Evolutionary conservation across 139 green algal species (phyloP), one percentile per base, ranked within the genome.

Genomic region (Penium margaritaceum): DNA sequence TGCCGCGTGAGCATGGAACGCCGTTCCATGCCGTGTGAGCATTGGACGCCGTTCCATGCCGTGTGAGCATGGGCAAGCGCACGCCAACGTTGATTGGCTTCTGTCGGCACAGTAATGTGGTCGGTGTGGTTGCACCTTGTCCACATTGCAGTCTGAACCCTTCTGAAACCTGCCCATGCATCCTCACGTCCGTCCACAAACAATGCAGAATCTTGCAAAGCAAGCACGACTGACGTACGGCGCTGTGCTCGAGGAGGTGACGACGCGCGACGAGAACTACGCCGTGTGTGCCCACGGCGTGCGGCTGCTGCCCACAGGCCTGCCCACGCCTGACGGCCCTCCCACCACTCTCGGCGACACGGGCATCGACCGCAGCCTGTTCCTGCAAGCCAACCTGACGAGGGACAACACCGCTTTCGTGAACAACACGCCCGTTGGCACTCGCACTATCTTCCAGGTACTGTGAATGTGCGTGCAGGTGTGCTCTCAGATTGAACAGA

Each of bases 261-360:
- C 70, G 17, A 89, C 84, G 2, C 81, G 83, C 33, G 90, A 93
- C 68, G 89, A 95, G 78, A 86, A 86, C 44, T 81, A 83, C 0
- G 77, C 83, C 57, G 14, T 82, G 14, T 78, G 70, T 41, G 43
- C 46, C 1, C 33, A 78, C 9, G 83, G 74, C 19, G 32, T 63
- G 17, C 64, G 72, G 27, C 30, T 71, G 33, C 44, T 77, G 17
- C 46, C 80, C 2, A 76, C 67, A 4, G 83, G 83, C 12, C 15
- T 30, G 17, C 47, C 78, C n/a, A 37, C 41, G 3, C 38, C 46
- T 3, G 87, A 92, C 72, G 92, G 92, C 12, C 93, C 93, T 2
- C 87, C 89, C 38, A 97, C 92, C 44, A 95, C 86, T 4, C 86
- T 95, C 30, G 86, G 77, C 24, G 87, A 77, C 71, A 91, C 66